A percentile compares a stretch with the other conserved stretches of the same genome.
These are phyloP conservation scores for Botrytis galanthina DNA, from an alignment of 2,329 filamentous ascomycete genomes.

Conservation along the genomic window DNA sequence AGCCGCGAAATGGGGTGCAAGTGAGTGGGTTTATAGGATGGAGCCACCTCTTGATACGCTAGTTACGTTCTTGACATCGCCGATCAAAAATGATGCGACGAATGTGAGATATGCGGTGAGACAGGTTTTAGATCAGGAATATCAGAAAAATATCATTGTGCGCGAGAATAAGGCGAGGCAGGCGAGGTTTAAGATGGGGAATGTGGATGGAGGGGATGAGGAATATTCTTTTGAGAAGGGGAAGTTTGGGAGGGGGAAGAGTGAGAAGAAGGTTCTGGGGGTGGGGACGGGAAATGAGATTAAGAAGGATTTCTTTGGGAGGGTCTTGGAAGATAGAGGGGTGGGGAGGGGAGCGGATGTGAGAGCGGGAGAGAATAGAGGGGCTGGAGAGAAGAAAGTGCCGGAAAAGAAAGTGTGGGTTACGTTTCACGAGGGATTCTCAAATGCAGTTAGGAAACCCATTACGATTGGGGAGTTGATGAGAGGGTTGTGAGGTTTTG, in stretches of 20 bases:
- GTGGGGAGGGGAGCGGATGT: constrained; percentile 45
- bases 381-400: constrained; percentile 38
- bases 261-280: neutral
- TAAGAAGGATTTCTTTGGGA: constrained; percentile 84
- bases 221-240: neutral
- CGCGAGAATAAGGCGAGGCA: constrained; percentile 66
- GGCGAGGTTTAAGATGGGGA: constrained; percentile 59
- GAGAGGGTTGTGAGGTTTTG: constrained; percentile 53
- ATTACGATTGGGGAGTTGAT: constrained; percentile 79
- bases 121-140: constrained; percentile 90
- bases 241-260: neutral
- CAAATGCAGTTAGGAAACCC: constrained; percentile 88
- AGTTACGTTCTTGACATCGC: constrained; percentile 68
- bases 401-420: constrained; percentile 72
- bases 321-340: constrained; percentile 56
- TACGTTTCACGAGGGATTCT: constrained; percentile 84
- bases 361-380: constrained; percentile 62
- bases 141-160: constrained; percentile 67
- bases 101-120: constrained; percentile 89
- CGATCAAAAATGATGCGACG: constrained; percentile 54
- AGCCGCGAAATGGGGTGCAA: constrained; percentile 51
- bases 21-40: constrained; percentile 85
- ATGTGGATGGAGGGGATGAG: constrained; percentile 35
- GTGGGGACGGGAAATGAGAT: constrained; percentile 39
- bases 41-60: constrained; percentile 86